Percentiles rank a stretch among this genome's conserved stretches.
Evolutionary conservation across 768 basidiomycete species (phyloP).

Genomic region (Gloeophyllum trabeum): DNA sequence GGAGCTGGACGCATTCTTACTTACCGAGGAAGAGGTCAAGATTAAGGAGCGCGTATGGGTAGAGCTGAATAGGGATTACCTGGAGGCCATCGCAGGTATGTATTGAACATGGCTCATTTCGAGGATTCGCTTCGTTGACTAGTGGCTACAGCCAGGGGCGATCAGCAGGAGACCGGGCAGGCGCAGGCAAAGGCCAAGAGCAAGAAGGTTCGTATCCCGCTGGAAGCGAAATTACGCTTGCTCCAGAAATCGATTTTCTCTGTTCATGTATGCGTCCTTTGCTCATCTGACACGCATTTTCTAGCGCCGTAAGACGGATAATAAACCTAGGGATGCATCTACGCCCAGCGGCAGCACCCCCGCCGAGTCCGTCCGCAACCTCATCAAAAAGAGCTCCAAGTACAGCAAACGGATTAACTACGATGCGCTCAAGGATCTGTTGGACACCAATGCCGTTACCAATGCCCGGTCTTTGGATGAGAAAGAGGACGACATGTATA

Average conservation of each 20-base stretch:
- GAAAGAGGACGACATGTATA: slow-evolving; percentile 39
- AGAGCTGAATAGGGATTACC: slow-evolving; percentile 83
- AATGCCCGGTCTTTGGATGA: slow-evolving; percentile 26
- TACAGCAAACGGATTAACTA: slow-evolving; percentile 95
- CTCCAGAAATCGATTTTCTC: no score
- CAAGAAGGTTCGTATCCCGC: slow-evolving; percentile 66
- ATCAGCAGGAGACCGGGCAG: slow-evolving; percentile 31
- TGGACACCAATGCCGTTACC: slow-evolving; percentile 21
- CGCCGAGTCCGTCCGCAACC: slow-evolving; percentile 65
- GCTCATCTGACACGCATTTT: slow-evolving; percentile 3
- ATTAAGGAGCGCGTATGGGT: slow-evolving; percentile 92
- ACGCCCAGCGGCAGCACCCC: slow-evolving; percentile 60
- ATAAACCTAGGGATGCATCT: slow-evolving; percentile 63
- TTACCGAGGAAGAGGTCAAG: slow-evolving; percentile 71
- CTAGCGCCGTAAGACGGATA: slow-evolving; percentile 58
- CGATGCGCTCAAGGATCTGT: slow-evolving; percentile 74
- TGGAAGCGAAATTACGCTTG: no score
- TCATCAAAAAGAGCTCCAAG: slow-evolving; percentile 76
- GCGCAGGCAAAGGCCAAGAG: slow-evolving; percentile 36
- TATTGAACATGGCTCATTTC: slow-evolving; percentile 6
- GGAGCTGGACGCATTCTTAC: slow-evolving; percentile 72
- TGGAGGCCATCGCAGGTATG: slow-evolving; percentile 79
- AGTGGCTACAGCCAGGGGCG: slow-evolving; percentile 51
- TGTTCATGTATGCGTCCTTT: slow-evolving; percentile 2
- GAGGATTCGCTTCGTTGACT: slow-evolving; percentile 23